Base-by-base conservation (phyloP, 805 yeast species). In the Cyberlindnera euphorbiiphila region DNA sequence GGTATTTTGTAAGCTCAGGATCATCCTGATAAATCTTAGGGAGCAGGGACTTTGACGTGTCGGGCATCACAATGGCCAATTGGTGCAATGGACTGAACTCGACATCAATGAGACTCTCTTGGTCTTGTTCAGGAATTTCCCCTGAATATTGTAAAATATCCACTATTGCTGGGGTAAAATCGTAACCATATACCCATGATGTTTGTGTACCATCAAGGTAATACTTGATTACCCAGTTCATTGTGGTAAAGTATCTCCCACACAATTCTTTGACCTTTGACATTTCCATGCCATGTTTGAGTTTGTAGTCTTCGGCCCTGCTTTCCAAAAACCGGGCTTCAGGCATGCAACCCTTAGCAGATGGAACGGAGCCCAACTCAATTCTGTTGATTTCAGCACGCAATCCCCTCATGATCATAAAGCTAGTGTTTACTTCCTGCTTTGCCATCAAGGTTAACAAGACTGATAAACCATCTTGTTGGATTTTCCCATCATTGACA, bases 201-300 rank as follows among this genome's bases (percentile, higher is more conserved):
- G 96, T 85, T 3, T 95, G 83, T 14, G 82, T 81, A 48, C 82
- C 76, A 45, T 72, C 71, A 51, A 84, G 83, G 60, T 91, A 91
- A 64, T 91, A 91, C 51, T 73, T 77, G 59, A 86, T 66, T 4
- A 91, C 95, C 97, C 98, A 91, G 62, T 87, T 96, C 44, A 93
- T 68, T 36, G 97, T 97, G 57, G 85, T 91, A 21, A 89, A 65
- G 55, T 87, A 91, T 51, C 84, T 85, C 46, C 74, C 72, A 6
- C 87, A 70, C 38, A 86, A 60, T 9, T 74, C 36, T 69, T 61
- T 2, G 71, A 81, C 20, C 22, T 36, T 25, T 72, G 65, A 27
- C 41, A 11, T 4, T 7, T 16, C 13, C 2, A 15, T n/a, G 1
- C 15, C 23, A 47, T 41, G 81, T 81, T 4, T 73, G 23, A 11